These are phyloP conservation scores for Pythium folliculosum DNA, from an alignment of 352 stramenopile genomes.

Conservation along the genomic window DNA sequence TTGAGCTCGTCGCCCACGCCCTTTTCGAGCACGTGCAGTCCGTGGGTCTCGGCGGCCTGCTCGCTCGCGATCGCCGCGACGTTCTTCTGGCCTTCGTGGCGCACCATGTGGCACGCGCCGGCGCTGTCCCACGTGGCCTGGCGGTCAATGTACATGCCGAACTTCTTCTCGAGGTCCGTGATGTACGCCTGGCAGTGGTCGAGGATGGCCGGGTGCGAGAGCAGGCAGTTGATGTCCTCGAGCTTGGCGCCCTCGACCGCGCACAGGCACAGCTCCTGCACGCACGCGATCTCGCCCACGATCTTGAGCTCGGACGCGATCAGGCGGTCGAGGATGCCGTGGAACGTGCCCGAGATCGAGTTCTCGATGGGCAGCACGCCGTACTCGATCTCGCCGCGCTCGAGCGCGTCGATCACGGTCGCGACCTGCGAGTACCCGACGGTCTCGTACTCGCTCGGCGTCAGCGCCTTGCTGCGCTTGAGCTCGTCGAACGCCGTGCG, in stretches of 20 bases:
- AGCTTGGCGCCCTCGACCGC: slow-evolving; percentile 39
- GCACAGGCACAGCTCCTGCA: slow-evolving; percentile 70
- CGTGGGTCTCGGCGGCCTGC: slow-evolving; percentile 52
- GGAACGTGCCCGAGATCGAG: slow-evolving; percentile 75
- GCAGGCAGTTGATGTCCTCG: slow-evolving; percentile 52
- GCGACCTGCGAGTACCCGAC: slow-evolving; percentile 56
- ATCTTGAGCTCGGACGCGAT: slow-evolving; percentile 71
- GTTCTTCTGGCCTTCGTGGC: slow-evolving; percentile 46
- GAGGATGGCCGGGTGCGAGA: slow-evolving; percentile 65
- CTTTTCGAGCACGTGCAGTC: slow-evolving; percentile 55
- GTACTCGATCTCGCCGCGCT: slow-evolving; percentile 60
- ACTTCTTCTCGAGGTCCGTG: slow-evolving; percentile 58
- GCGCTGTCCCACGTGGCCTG: slow-evolving; percentile 70
- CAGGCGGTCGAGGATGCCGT: slow-evolving; percentile 66
- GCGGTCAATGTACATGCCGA: slow-evolving; percentile 54
- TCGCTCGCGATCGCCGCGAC: slow-evolving; percentile 69
- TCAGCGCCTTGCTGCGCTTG: slow-evolving; percentile 41
- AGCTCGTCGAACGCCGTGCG: slow-evolving; percentile 61
- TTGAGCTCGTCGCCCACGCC: slow-evolving; percentile 65
- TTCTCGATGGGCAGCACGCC: slow-evolving; percentile 71
- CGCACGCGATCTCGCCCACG: slow-evolving; percentile 65
- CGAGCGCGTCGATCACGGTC: slow-evolving; percentile 58
- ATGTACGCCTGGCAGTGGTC: slow-evolving; percentile 72
- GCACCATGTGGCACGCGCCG: slow-evolving; percentile 66
- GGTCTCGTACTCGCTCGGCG: slow-evolving; percentile 56